These are phyloP conservation scores for Lipomyces spencermartinsiae DNA, from an alignment of 805 yeast genomes.

Conservation along the genomic window DNA sequence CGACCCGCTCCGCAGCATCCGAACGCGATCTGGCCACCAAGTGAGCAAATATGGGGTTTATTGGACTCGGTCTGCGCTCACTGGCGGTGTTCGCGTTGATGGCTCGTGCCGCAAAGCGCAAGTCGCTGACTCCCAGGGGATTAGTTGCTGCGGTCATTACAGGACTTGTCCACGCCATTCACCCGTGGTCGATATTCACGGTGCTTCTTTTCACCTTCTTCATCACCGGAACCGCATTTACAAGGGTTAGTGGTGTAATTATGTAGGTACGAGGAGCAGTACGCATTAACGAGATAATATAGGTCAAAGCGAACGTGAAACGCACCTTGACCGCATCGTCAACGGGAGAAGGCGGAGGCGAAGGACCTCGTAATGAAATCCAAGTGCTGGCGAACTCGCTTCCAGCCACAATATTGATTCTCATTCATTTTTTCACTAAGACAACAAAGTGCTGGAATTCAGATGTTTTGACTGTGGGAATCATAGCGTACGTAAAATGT, in stretches of 20 bases:
- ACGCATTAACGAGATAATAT: not conserved
- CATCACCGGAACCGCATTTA: constrained; percentile 49
- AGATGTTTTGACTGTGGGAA: constrained; percentile 41
- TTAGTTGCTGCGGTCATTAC: constrained; percentile 48
- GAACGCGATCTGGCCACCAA: not conserved
- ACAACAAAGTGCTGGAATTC: constrained; percentile 17
- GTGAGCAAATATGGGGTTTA: constrained; percentile 7
- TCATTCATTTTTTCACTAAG: constrained; percentile 38
- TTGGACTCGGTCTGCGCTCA: constrained; percentile 14
- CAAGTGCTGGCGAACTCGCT: constrained; percentile 54
- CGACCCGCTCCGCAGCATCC: not conserved
- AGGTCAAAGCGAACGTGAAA: constrained; percentile 49
- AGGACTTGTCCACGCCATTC: constrained; percentile 51
- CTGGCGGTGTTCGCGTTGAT: constrained; percentile 26
- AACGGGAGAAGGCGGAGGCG: constrained; percentile 36
- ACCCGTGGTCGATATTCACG: constrained; percentile 48
- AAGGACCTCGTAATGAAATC: constrained; percentile 49
- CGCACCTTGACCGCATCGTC: constrained; percentile 45
- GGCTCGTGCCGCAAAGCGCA: constrained; percentile 45
- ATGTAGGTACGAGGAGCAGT: not conserved
- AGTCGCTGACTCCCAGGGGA: constrained; percentile 50
- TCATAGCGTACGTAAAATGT: constrained; percentile 38
- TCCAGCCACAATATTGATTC: constrained; percentile 48
- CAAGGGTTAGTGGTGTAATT: constrained; percentile 42
- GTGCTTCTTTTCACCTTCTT: constrained; percentile 49